Base-by-base conservation (phyloP, 495 filamentous ascomycete genomes). In the Tricharina praecox region DNA sequence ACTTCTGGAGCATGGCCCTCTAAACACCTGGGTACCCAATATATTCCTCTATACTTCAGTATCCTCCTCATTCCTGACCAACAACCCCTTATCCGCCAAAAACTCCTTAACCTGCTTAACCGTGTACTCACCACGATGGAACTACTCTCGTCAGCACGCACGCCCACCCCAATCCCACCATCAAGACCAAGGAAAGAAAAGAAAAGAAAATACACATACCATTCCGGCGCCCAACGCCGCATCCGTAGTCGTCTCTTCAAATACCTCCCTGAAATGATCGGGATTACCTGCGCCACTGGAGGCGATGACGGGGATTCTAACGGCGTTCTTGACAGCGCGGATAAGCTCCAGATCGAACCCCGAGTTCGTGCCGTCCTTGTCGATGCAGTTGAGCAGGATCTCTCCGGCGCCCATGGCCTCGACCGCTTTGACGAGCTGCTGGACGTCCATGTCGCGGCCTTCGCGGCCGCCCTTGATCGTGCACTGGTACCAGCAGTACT, bases 341-440 rank as follows among this genome's bases (percentile, higher is more conserved):
- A 97, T 85, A 32, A 97, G 66, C 67, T 96, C 92, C 23, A 94
- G 64, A 64, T 97, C 92, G 61, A 95, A 97, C 1, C 90, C 90
- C 61, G 77, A 82, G 62, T 92, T 94, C 48, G 84, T 90, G 32
- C 90, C 90, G 59, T 97, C 90, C 56, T 82, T 86, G 67, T 97
- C 92, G 49, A 97, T 96, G 68, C 85, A 95, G 63, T 97, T 97
- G 30, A 97, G 69, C 30, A 97, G 65, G 30, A 96, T 84, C 68
- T 97, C 90, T 16, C 90, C 90, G 1, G 84, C 77, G 9, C 90
- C 90, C 85, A 97, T 90, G 2, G 84, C 85, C 66, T 96, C 88
- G 15, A 96, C 92, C 5, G 90, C 90, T 53, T 72, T 72, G 4
- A 81, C 80, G 1, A 97, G 70, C 61, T 96, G 81, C 5, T 80